These are phyloP conservation scores for Ophiostoma sp. DNA, from an alignment of 2,329 filamentous ascomycete species.

Conservation along the genomic window DNA sequence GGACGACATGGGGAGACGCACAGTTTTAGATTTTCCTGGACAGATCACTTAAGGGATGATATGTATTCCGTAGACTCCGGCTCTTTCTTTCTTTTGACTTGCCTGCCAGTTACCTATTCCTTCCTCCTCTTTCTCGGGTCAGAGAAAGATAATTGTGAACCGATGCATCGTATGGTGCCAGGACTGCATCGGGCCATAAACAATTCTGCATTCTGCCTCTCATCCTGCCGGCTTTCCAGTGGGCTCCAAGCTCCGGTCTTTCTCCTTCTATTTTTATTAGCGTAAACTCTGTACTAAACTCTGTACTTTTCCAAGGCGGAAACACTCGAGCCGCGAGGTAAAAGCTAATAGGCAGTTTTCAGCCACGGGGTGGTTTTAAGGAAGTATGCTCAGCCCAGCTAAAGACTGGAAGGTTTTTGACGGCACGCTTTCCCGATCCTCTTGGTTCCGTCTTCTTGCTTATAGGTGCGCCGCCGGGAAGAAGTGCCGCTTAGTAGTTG, in stretches of 20 bases:
- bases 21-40: not conserved
- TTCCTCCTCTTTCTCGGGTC: not conserved
- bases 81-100: not conserved
- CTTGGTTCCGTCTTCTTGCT: not conserved
- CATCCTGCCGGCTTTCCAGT: not conserved
- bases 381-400: not conserved
- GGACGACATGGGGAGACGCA: not conserved
- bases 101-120: not conserved
- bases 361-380: not conserved
- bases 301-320: not conserved
- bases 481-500: not conserved
- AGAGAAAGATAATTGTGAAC: not conserved
- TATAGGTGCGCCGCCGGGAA: not conserved
- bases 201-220: not conserved
- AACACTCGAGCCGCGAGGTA: not conserved
- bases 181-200: slow-evolving; percentile 9
- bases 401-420: not conserved
- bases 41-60: not conserved
- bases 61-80: not conserved
- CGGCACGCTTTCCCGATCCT: not conserved
- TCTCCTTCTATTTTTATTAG: not conserved
- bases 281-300: no score
- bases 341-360: not conserved
- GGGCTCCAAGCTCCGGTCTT: not conserved
- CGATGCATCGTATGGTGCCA: slow-evolving; percentile 9